These are phyloP conservation scores for Sugiyamaella smithiae DNA, from an alignment of 805 yeast genomes.

Conservation along the genomic window DNA sequence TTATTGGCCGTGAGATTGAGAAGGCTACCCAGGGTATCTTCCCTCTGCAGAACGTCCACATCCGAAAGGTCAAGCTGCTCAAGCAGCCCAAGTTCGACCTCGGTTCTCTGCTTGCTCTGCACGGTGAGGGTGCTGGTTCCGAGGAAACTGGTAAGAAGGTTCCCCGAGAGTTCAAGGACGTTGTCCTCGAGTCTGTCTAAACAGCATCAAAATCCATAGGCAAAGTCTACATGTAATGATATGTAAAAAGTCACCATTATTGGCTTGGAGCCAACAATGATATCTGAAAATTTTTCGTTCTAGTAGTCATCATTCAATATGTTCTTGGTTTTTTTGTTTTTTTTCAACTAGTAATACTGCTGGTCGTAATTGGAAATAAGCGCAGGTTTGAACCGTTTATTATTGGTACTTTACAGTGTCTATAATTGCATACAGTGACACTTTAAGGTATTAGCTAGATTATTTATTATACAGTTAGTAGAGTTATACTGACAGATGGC, in stretches of 20 bases:
- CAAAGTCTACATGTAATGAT: slow-evolving; percentile 8
- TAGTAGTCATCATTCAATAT: too few species aligned
- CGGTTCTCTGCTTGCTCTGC: slow-evolving; percentile 92
- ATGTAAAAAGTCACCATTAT: neutral
- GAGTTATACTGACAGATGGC: neutral
- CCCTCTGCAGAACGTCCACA: slow-evolving; percentile 98
- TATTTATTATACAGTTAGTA: too few species aligned
- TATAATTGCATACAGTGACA: too few species aligned
- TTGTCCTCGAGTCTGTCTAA: slow-evolving; percentile 96
- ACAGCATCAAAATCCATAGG: slow-evolving; percentile 16
- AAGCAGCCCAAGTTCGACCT: slow-evolving; percentile 99
- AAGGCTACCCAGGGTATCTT: slow-evolving; percentile 90
- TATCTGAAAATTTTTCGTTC: too few species aligned
- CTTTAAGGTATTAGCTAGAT: too few species aligned
- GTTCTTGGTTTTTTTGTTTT: neutral
- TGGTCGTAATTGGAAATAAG: neutral
- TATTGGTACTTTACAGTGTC: too few species aligned
- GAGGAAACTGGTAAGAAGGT: slow-evolving; percentile 99
- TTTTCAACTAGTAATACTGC: neutral
- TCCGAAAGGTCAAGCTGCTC: slow-evolving; percentile 97
- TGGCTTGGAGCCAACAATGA: too few species aligned
- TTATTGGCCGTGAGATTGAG: slow-evolving; percentile 97
- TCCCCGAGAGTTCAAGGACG: slow-evolving; percentile 94
- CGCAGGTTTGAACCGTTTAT: neutral
- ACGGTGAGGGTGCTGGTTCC: slow-evolving; percentile 87